phyloP scores from a whole-genome alignment of 345 rosid genomes.

The Eucalyptus caleyi region DNA sequence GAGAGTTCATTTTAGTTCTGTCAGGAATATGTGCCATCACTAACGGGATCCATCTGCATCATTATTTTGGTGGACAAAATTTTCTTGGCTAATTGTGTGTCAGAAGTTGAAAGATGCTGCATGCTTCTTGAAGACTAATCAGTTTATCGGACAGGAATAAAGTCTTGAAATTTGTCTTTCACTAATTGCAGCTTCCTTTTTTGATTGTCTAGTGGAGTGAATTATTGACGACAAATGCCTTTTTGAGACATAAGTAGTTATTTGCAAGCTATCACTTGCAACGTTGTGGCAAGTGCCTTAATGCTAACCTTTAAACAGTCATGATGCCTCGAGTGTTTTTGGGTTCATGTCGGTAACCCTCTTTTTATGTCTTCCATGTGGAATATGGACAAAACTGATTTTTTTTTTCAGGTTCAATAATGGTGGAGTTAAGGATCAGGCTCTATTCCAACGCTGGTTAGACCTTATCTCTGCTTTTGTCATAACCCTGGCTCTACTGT shows the following conservation, averaged over 20 bases:
- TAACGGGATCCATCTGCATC: background rate
- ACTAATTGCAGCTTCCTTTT: background rate
- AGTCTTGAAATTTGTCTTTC: background rate
- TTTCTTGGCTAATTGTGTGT: background rate
- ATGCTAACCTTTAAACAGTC: background rate
- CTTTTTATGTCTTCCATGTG: background rate
- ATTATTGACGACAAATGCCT: background rate
- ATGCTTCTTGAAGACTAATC: background rate
- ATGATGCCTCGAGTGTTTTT: background rate
- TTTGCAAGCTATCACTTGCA: background rate
- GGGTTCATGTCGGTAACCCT: background rate
- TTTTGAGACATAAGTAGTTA: background rate
- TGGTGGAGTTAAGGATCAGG: background rate
- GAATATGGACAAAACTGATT: background rate
- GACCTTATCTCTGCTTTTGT: background rate
- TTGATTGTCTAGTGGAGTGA: background rate
- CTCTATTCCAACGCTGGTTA: background rate
- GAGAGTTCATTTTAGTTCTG: background rate
- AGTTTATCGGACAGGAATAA: background rate
- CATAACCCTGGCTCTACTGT: background rate
- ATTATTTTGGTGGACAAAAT: background rate
- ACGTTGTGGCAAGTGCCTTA: background rate
- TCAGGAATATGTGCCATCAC: background rate
- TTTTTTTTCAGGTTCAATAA: background rate
- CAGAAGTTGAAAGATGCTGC: background rate